phyloP scores from a whole-genome alignment of 2,329 filamentous ascomycete species.

The Monosporascus sp. region DNA sequence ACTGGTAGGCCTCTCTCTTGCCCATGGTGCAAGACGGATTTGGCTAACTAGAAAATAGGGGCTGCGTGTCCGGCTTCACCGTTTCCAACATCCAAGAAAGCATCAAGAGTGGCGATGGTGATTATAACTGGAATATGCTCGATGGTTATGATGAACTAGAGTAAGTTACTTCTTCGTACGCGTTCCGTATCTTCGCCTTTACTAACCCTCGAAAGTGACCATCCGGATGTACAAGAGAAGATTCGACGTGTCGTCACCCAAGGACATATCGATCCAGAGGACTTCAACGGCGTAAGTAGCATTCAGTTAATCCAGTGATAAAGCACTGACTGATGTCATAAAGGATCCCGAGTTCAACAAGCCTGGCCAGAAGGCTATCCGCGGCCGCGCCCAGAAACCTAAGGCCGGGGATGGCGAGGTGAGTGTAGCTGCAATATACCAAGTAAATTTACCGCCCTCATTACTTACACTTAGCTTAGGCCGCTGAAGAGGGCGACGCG shows the following conservation, averaged over 20 bases:
- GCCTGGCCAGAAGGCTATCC: slow-evolving; percentile 61
- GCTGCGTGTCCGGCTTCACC: slow-evolving; percentile 76
- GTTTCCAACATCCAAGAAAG: slow-evolving; percentile 59
- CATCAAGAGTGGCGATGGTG: slow-evolving; percentile 41
- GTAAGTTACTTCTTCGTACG: slow-evolving; percentile 28
- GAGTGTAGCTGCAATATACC: slow-evolving; percentile 8
- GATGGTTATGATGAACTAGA: slow-evolving; percentile 76
- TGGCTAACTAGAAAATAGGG: slow-evolving; percentile 49
- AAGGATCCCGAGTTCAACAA: slow-evolving; percentile 72
- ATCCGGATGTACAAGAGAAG: slow-evolving; percentile 65
- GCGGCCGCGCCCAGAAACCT: slow-evolving; percentile 33
- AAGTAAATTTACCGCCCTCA: neutral
- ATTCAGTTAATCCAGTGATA: neutral
- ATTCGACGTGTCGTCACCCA: slow-evolving; percentile 65
- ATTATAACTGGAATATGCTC: slow-evolving; percentile 58
- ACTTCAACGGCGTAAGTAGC: slow-evolving; percentile 77
- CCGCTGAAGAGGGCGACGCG: slow-evolving; percentile 17
- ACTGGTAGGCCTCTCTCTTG: slow-evolving; percentile 60
- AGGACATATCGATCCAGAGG: slow-evolving; percentile 76
- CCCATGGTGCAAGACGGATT: slow-evolving; percentile 1
- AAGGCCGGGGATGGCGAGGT: slow-evolving; percentile 30
- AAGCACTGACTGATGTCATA: neutral
- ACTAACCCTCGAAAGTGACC: slow-evolving; percentile 27
- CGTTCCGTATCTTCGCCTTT: neutral
- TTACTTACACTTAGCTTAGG: slow-evolving; percentile 8